These are phyloP conservation scores for Phytopythium sindhum DNA, from an alignment of 352 stramenopile species.

Conservation along the genomic window DNA sequence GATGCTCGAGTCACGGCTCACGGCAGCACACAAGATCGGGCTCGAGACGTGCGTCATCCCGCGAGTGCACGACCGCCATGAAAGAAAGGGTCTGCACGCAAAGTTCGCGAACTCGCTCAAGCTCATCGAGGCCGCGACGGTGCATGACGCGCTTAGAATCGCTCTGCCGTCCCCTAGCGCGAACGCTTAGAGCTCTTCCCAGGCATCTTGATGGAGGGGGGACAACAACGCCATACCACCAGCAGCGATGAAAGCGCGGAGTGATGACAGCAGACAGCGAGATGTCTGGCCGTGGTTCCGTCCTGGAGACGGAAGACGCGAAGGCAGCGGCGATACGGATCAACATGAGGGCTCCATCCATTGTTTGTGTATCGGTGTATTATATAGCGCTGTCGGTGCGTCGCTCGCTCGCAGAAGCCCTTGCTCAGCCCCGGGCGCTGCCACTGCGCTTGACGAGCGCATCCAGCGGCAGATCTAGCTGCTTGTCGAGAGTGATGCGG, in stretches of 20 bases:
- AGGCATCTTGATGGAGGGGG: neutral
- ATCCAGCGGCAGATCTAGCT: constrained; percentile 62
- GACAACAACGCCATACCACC: too few relatives aligned
- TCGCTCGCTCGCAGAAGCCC: neutral
- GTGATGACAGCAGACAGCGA: too few relatives aligned
- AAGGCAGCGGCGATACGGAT: neutral
- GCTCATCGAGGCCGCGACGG: constrained; percentile 62
- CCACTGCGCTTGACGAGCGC: constrained; percentile 46
- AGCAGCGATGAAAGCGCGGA: too few relatives aligned
- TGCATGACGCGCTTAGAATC: constrained; percentile 63
- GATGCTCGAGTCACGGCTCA: constrained; percentile 77
- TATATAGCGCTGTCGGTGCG: neutral
- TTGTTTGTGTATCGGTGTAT: neutral
- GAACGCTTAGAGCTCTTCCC: neutral
- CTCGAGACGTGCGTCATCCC: constrained; percentile 73
- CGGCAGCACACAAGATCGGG: constrained; percentile 78
- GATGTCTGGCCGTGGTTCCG: neutral
- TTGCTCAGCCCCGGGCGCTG: constrained; percentile 4
- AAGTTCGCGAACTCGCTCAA: constrained; percentile 57
- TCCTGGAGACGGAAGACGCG: neutral
- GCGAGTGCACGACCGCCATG: constrained; percentile 41
- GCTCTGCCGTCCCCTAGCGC: constrained; percentile 27
- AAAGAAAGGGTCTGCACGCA: constrained; percentile 28
- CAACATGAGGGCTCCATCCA: neutral
- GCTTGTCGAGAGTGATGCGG: constrained; percentile 55